Percentiles rank a stretch among this genome's conserved stretches.
These are phyloP conservation scores for Fusarium chaquense DNA, from an alignment of 2,329 filamentous ascomycete species.

Conservation along the genomic window DNA sequence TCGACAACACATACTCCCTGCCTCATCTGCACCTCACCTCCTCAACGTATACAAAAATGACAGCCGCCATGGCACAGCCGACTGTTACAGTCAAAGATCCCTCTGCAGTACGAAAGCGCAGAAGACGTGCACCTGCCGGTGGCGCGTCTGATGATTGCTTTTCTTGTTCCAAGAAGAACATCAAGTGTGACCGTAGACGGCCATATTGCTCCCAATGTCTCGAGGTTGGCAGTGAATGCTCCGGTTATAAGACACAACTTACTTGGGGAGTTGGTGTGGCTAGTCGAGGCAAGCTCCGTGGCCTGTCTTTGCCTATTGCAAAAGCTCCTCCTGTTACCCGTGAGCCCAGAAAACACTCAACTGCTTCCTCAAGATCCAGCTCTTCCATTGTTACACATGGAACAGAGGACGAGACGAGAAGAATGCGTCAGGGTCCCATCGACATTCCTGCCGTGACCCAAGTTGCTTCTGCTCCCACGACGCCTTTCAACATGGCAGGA, in stretches of 20 bases:
- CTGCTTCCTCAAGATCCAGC: conserved; percentile 59
- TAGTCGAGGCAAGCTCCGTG: conserved; percentile 92
- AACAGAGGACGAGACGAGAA: conserved; percentile 51
- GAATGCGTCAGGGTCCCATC: conserved; percentile 51
- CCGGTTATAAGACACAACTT: conserved; percentile 94
- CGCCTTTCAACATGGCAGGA: conserved; percentile 52
- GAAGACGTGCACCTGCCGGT: conserved; percentile 87
- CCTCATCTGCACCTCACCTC: conserved; percentile 3
- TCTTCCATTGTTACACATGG: conserved; percentile 54
- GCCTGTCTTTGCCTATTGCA: conserved; percentile 80
- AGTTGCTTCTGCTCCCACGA: conserved; percentile 59
- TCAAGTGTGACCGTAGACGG: conserved; percentile 89
- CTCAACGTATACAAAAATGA: conserved; percentile 55
- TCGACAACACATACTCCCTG: conserved; percentile 23
- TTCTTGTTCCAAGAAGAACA: conserved; percentile 84
- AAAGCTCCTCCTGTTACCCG: conserved; percentile 68
- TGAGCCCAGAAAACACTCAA: conserved; percentile 61
- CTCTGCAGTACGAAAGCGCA: conserved; percentile 73
- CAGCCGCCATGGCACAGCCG: conserved; percentile 61
- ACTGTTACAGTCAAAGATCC: conserved; percentile 62
- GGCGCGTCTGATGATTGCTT: conserved; percentile 97
- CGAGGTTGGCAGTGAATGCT: conserved; percentile 90
- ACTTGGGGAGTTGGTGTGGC: conserved; percentile 98
- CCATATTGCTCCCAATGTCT: conserved; percentile 97
- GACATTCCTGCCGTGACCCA: conserved; percentile 53